A percentile compares a stretch with the other conserved stretches of the same genome.
phyloP scores from a whole-genome alignment of 495 filamentous ascomycete genomes.

The Schizothecium vesticola region DNA sequence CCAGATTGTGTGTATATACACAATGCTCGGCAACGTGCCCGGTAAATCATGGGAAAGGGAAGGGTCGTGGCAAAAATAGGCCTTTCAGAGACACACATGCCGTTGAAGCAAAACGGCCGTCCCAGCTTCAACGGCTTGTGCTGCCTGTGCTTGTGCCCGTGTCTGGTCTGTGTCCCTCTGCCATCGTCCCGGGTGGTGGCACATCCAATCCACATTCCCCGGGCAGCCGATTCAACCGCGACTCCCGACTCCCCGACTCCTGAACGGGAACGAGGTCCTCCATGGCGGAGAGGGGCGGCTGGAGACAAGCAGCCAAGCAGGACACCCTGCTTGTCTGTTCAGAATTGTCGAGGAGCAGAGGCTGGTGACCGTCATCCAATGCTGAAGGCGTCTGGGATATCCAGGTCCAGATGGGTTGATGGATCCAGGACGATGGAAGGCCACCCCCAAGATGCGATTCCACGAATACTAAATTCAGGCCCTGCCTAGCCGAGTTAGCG shows the following conservation, averaged over 20 bases:
- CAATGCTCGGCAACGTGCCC: slow-evolving; percentile 1
- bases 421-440: neutral
- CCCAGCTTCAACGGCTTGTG: neutral
- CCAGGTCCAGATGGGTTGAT: neutral
- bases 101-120: neutral
- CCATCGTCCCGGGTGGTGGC: neutral
- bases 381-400: neutral
- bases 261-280: neutral
- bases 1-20: neutral
- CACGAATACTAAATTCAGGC: neutral
- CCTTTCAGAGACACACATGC: neutral
- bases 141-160: neutral
- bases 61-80: slow-evolving; percentile 3
- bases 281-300: neutral
- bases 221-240: neutral
- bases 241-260: neutral
- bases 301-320: too few species aligned
- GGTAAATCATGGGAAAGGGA: neutral
- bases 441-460: neutral
- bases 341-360: neutral
- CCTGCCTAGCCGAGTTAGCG: neutral
- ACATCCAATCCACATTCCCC: neutral
- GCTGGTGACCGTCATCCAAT: neutral
- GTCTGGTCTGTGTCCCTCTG: neutral
- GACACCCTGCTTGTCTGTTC: too few species aligned